Evolutionary conservation across 129 eudicot species (phyloP).

Genomic region (Apium graveolens): DNA sequence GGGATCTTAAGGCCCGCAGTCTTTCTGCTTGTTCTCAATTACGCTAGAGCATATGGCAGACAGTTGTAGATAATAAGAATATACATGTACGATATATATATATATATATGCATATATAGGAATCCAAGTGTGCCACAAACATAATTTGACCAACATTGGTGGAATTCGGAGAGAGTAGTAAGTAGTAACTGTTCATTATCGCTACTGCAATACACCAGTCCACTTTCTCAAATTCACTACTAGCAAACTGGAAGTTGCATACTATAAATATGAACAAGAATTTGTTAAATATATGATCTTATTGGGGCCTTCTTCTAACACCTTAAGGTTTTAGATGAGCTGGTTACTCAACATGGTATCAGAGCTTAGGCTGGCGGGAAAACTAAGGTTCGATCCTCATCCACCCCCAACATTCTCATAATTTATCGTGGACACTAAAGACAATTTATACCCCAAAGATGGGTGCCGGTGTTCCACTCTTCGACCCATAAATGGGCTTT

Average conservation of each 20-base stretch:
- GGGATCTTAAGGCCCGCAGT: not conserved
- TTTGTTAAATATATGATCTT: no score
- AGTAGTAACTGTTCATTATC: not conserved
- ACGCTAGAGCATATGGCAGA: not conserved
- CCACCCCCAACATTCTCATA: no score
- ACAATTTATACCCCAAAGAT: no score
- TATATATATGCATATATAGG: not conserved
- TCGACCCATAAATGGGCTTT: no score
- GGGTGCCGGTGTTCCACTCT: no score
- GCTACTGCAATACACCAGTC: not conserved
- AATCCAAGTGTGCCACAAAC: not conserved
- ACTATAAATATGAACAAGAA: not conserved
- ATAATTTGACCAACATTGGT: not conserved
- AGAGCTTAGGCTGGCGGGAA: no score
- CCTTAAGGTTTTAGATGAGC: no score
- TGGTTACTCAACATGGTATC: no score
- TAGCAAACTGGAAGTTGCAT: not conserved
- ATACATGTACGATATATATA: not conserved
- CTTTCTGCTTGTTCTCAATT: not conserved
- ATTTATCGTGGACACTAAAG: no score
- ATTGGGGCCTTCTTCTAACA: no score
- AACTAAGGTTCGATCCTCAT: no score
- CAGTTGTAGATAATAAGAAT: not conserved
- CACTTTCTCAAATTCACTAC: not conserved
- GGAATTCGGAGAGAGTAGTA: not conserved